These are phyloP conservation scores for Exophiala mesophila DNA, from an alignment of 2,329 filamentous ascomycete species.

Conservation along the genomic window DNA sequence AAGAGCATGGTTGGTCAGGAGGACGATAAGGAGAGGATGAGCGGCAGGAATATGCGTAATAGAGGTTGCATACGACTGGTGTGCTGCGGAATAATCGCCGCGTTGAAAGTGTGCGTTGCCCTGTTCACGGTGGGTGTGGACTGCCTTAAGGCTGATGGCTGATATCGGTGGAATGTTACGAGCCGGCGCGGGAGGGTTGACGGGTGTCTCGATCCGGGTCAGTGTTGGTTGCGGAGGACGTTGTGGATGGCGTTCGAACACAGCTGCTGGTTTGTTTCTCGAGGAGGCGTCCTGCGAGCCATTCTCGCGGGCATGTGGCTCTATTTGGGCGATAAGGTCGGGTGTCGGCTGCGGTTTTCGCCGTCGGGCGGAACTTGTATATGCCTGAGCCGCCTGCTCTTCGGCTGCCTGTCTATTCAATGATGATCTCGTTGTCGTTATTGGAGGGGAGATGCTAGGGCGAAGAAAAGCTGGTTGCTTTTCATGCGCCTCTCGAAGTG, in stretches of 20 bases:
- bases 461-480: constrained; percentile 50
- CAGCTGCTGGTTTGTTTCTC: no score
- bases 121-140: constrained; percentile 69
- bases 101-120: constrained; percentile 90
- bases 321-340: no score
- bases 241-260: no score
- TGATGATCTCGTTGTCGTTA: constrained; percentile 53
- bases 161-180: constrained; percentile 61
- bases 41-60: constrained; percentile 66
- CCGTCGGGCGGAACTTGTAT: constrained; percentile 79
- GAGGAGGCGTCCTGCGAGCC: no score
- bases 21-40: constrained; percentile 81
- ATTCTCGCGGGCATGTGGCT: no score
- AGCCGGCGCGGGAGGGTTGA: constrained; percentile 44
- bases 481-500: constrained; percentile 12
- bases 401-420: constrained; percentile 70
- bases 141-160: constrained; percentile 64
- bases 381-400: constrained; percentile 74
- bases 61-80: constrained; percentile 74
- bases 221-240: constrained; percentile 38
- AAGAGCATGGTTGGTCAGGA: constrained; percentile 85
- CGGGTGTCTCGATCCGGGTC: constrained; percentile 42
- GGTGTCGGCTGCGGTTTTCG: constrained; percentile 56
- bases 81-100: constrained; percentile 84
- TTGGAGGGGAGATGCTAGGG: constrained; percentile 46